phyloP scores from a whole-genome alignment of 192 early-diverging fungal species.

The Linnemannia schmuckeri region DNA sequence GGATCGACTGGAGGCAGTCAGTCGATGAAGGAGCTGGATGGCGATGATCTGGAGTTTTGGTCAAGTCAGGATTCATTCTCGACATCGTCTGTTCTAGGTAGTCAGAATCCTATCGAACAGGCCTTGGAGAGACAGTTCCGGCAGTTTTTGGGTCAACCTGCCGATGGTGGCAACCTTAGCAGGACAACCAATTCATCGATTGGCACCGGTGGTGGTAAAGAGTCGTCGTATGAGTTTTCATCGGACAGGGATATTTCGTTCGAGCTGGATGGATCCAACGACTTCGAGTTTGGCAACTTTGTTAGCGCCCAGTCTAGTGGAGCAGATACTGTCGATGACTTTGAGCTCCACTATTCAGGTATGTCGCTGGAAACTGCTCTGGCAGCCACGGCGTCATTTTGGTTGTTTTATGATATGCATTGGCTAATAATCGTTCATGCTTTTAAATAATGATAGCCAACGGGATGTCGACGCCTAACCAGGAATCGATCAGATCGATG shows the following conservation, averaged over 20 bases:
- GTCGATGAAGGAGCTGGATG: slow-evolving; percentile 13
- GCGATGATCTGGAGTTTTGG: slow-evolving; percentile 37
- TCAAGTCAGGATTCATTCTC: slow-evolving; percentile 31
- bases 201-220: slow-evolving; percentile 22
- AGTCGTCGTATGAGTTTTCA: slow-evolving; percentile 24
- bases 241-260: slow-evolving; percentile 28
- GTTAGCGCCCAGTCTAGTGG: slow-evolving; percentile 23
- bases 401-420: not conserved
- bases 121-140: slow-evolving; percentile 29
- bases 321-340: slow-evolving; percentile 18
- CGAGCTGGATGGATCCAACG: slow-evolving; percentile 24
- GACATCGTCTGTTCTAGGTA: not conserved
- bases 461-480: slow-evolving; percentile 34
- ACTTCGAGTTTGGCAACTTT: slow-evolving; percentile 51
- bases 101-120: slow-evolving; percentile 2
- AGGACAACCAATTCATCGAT: slow-evolving; percentile 10
- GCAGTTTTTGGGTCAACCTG: slow-evolving; percentile 22
- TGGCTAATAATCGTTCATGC: not conserved
- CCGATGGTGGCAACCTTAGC: not conserved
- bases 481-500: slow-evolving; percentile 61
- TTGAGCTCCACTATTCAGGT: slow-evolving; percentile 34
- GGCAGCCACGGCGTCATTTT: not conserved
- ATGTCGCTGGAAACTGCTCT: not conserved
- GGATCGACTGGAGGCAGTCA: slow-evolving; percentile 12
- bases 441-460: not conserved